Evolutionary conservation across 371 early-diverging fungal species (phyloP).

Genomic region (Haplosporangium sp.): DNA sequence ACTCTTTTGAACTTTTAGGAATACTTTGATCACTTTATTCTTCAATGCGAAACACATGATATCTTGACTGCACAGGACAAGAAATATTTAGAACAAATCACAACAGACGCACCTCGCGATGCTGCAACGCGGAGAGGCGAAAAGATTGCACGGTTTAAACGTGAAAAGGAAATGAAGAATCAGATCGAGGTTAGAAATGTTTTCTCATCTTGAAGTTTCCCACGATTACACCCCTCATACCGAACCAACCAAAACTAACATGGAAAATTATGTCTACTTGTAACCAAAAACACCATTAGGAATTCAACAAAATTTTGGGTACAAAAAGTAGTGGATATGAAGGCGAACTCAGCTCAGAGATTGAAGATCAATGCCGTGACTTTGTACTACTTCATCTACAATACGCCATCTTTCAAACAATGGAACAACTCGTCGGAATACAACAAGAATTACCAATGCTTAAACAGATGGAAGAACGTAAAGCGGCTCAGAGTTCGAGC

Average conservation of each 20-base stretch:
- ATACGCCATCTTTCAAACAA: conserved; percentile 66
- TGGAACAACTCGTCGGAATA: conserved; percentile 74
- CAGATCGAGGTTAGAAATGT: conserved; percentile 59
- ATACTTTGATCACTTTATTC: conserved; percentile 65
- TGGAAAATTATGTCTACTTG: not conserved
- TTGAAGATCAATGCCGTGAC: conserved; percentile 77
- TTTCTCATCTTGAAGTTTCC: not conserved
- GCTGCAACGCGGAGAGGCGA: conserved; percentile 68
- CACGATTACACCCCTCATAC: not conserved
- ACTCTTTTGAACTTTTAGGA: conserved; percentile 22
- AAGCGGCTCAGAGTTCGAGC: conserved; percentile 46
- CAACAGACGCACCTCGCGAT: conserved; percentile 36
- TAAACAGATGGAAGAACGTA: conserved; percentile 67
- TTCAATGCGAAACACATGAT: conserved; percentile 72
- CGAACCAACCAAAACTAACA: not conserved
- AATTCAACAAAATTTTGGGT: conserved; percentile 56
- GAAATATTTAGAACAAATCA: conserved; percentile 55
- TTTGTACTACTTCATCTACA: conserved; percentile 71
- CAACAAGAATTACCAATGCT: conserved; percentile 82
- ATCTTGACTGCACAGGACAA: conserved; percentile 66
- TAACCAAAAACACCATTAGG: not conserved
- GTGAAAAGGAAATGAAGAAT: conserved; percentile 73
- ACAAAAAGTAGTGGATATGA: conserved; percentile 44
- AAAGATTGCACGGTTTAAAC: conserved; percentile 84
- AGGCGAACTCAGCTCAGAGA: conserved; percentile 63